Evolutionary conservation across 768 basidiomycete species (phyloP).

Genomic region (Lactifluus pinguis): DNA sequence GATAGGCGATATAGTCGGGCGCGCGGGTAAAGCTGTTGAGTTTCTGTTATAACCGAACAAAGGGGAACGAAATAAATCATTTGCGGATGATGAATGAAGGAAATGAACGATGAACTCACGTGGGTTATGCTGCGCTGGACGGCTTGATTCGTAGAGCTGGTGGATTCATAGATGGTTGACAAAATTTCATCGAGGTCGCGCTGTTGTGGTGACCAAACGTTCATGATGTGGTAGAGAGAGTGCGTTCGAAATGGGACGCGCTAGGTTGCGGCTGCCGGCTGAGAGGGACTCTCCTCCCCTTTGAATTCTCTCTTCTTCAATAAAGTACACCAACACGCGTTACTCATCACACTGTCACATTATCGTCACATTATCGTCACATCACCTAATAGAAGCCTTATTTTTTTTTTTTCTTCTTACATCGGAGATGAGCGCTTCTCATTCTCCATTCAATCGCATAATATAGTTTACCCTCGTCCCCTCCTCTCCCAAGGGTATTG

Average conservation of each 20-base stretch:
- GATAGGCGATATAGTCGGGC: constrained; percentile 93
- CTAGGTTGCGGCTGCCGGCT: background rate
- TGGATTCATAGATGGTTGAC: constrained; percentile 85
- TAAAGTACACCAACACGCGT: constrained; percentile 14
- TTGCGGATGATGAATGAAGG: constrained; percentile 17
- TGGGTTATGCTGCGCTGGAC: constrained; percentile 74
- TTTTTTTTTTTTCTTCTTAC: no score
- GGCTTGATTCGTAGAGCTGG: constrained; percentile 59
- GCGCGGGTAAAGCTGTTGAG: constrained; percentile 78
- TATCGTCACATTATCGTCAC: background rate
- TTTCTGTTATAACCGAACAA: constrained; percentile 43
- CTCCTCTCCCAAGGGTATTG: background rate
- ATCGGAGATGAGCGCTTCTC: background rate
- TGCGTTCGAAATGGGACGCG: constrained; percentile 14
- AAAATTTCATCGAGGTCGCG: constrained; percentile 87
- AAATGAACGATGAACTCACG: constrained; percentile 36
- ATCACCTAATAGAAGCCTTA: background rate
- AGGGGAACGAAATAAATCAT: constrained; percentile 20
- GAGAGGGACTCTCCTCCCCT: constrained; percentile 10
- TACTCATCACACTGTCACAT: constrained; percentile 1
- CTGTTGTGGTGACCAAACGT: constrained; percentile 76
- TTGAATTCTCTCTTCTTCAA: constrained; percentile 13
- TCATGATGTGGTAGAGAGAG: constrained; percentile 34
- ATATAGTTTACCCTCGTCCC: background rate
- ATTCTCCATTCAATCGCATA: background rate